Base-by-base conservation (phyloP, 805 yeast species). In the Lachancea waltii region DNA sequence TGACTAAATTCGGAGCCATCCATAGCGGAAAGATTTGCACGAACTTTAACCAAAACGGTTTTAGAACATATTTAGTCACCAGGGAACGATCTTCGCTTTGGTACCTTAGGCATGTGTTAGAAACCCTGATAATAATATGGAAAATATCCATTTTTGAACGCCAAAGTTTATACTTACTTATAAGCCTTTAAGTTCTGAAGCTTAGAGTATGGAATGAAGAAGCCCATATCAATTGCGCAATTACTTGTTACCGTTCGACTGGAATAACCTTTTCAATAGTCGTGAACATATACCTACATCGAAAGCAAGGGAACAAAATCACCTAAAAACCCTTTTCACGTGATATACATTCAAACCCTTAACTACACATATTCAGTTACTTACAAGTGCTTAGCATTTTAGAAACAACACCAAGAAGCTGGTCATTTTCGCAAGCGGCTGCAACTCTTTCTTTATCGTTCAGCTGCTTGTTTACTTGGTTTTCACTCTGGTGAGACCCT, bases 391-490 rank as follows among this genome's bases (percentile, higher is more conserved):
- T 72, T 41, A 92, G 70, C 99, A 92, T 92, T 46, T 82, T 86
- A 48, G 87, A 82, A 26, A 92, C 83, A n/a, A 92, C 99, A 21
- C 79, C 73, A 27, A 89, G 65, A 30, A 92, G 67, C 65, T 92
- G 98, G 41, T 84, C 95, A 53, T 92, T 92, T 55, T 92, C 98
- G 61, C 97, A 89, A 0, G 99, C 99, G 19, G 98, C 98, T 22
- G 95, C 94, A 0, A 92, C 97, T 45, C 99, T 69, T 63, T 92
- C 99, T 64, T 92, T 92, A 58, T 92, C 99, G 55, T 92, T 92
- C 43, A 92, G 71, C 64, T 92, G 99, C 57, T 90, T 90, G 63
- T 92, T 92, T 16, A 92, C 97, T 57, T 92, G 98, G 48, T 75
- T 75, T 58, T 92, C 98, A 56, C 95, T 84, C 60, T 92, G 97